Conservation (phyloP, 2,329 filamentous ascomycete genomes). For the Orbilia ellipsospora region DNA sequence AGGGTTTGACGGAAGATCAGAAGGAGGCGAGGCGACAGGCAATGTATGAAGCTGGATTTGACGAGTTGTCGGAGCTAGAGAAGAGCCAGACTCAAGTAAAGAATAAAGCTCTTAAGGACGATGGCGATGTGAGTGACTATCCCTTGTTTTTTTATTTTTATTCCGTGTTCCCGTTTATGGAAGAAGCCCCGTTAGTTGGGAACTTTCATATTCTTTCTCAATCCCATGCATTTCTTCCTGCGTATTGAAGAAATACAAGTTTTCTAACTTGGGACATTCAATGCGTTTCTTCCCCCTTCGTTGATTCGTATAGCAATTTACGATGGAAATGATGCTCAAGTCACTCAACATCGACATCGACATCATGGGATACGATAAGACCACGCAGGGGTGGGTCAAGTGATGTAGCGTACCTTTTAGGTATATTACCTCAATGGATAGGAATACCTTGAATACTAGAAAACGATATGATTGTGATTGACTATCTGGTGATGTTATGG, state of each 20-base stretch:
- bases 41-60: conserved; percentile 50
- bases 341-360: conserved; percentile 62
- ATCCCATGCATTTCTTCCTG: background rate
- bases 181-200: conserved; percentile 31
- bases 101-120: conserved; percentile 11
- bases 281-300: conserved; percentile 49
- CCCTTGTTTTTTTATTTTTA: background rate
- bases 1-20: conserved; percentile 39
- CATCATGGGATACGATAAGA: conserved; percentile 61
- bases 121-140: conserved; percentile 42
- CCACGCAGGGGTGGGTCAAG: conserved; percentile 56
- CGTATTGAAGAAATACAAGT: conserved; percentile 50
- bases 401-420: background rate
- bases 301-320: conserved; percentile 60
- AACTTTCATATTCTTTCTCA: conserved; percentile 11
- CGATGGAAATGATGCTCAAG: conserved; percentile 63
- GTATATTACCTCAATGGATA: too few relatives aligned
- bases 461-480: too few relatives aligned
- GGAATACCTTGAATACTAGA: too few relatives aligned
- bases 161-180: background rate
- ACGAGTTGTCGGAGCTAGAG: conserved; percentile 42
- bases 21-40: conserved; percentile 41
- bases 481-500: too few relatives aligned
- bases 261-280: conserved; percentile 47
- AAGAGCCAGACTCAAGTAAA: conserved; percentile 40